Percentiles rank a stretch among this genome's conserved stretches.
Conservation (phyloP, 2,329 filamentous ascomycete genomes). For the Pseudofabraea citricarpa region DNA sequence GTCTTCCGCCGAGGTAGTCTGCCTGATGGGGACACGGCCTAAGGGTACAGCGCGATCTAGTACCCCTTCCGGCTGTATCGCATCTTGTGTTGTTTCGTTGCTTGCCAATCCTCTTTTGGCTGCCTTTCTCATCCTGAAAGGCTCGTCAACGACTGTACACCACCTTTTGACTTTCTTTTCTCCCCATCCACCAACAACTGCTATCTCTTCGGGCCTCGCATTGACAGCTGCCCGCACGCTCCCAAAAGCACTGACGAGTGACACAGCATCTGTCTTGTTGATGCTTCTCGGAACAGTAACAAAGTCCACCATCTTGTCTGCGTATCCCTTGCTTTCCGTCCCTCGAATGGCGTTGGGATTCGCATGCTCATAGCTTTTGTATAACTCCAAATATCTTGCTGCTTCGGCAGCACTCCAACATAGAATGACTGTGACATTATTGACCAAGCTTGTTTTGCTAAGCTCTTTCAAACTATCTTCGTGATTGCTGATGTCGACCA, state of each 20-base stretch:
- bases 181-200: constrained; percentile 85
- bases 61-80: constrained; percentile 28
- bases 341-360: constrained; percentile 75
- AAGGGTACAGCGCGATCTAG: constrained; percentile 29
- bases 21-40: constrained; percentile 22
- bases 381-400: constrained; percentile 87
- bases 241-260: constrained; percentile 87
- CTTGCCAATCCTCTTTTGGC: constrained; percentile 44
- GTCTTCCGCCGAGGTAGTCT: constrained; percentile 13
- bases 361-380: constrained; percentile 90
- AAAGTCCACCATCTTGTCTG: constrained; percentile 86
- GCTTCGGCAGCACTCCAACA: constrained; percentile 95
- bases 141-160: constrained; percentile 76
- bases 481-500: constrained; percentile 95
- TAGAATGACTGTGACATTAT: constrained; percentile 85
- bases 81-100: constrained; percentile 13
- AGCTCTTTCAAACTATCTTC: constrained; percentile 86
- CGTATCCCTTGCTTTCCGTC: constrained; percentile 77
- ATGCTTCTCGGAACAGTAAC: constrained; percentile 84
- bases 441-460: constrained; percentile 86
- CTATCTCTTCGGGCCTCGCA: constrained; percentile 79
- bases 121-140: constrained; percentile 72
- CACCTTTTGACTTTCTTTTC: constrained; percentile 90
- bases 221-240: constrained; percentile 84
- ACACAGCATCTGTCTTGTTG: constrained; percentile 92